Conservation (phyloP, 2,329 filamentous ascomycete species). For the Annulohypoxylon truncatum region DNA sequence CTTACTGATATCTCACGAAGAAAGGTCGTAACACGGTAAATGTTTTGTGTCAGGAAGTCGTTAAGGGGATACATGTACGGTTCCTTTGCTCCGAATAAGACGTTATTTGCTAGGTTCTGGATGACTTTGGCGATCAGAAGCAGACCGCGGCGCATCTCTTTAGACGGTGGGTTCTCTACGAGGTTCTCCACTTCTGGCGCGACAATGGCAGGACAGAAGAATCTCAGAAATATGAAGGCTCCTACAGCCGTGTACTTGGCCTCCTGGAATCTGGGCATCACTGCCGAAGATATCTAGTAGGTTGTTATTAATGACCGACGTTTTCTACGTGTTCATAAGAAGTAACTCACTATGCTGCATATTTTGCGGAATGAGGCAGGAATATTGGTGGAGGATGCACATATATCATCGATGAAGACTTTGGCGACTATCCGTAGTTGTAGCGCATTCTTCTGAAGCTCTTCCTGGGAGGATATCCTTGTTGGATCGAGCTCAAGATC, state of each 20-base stretch:
- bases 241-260: constrained; percentile 79
- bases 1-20: constrained; percentile 74
- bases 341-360: constrained; percentile 68
- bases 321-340: neutral
- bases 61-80: constrained; percentile 79
- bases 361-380: constrained; percentile 74
- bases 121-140: constrained; percentile 78
- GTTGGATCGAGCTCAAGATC: constrained; percentile 76
- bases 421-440: constrained; percentile 75
- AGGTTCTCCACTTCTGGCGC: constrained; percentile 75
- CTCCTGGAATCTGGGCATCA: constrained; percentile 72
- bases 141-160: constrained; percentile 75
- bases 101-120: constrained; percentile 78
- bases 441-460: constrained; percentile 73
- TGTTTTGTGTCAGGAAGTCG: constrained; percentile 75
- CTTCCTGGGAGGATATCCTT: constrained; percentile 68
- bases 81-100: constrained; percentile 77
- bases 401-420: constrained; percentile 78
- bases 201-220: constrained; percentile 79
- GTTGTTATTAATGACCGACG: constrained; percentile 24
- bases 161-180: constrained; percentile 70
- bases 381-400: constrained; percentile 69
- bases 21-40: constrained; percentile 74
- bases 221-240: constrained; percentile 76
- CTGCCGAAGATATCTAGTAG: constrained; percentile 68